Conservation (phyloP, 2,329 filamentous ascomycete species). For the Paradendryphiella salina region DNA sequence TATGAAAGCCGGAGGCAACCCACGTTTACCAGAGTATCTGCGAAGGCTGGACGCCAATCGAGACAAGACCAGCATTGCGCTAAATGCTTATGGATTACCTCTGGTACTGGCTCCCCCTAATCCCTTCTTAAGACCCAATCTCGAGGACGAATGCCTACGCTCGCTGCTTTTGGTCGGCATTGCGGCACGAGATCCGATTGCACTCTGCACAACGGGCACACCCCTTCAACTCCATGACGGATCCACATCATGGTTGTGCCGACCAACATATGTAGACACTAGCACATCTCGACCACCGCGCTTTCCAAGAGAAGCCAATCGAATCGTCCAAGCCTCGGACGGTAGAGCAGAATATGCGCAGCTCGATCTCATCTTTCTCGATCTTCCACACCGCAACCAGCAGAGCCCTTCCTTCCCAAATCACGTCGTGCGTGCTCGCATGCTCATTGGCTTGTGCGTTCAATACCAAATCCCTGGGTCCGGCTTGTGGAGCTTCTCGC, state of each 20-base stretch:
- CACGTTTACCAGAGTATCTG: conserved; percentile 46
- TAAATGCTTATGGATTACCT: conserved; percentile 48
- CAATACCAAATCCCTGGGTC: conserved; percentile 28
- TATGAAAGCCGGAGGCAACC: conserved; percentile 50
- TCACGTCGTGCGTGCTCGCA: conserved; percentile 37
- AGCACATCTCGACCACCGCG: conserved; percentile 11
- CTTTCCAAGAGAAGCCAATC: conserved; percentile 16
- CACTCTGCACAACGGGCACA: conserved; percentile 46
- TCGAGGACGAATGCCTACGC: conserved; percentile 49
- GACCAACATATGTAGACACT: conserved; percentile 33
- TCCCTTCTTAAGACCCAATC: conserved; percentile 35
- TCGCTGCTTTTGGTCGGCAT: conserved; percentile 48
- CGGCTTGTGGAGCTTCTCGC: conserved; percentile 35
- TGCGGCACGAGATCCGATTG: conserved; percentile 48
- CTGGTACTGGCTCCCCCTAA: conserved; percentile 41
- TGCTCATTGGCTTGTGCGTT: conserved; percentile 44
- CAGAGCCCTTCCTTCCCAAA: conserved; percentile 34
- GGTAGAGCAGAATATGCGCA: conserved; percentile 47
- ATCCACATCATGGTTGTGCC: conserved; percentile 40
- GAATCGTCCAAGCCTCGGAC: conserved; percentile 37
- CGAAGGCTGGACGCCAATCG: conserved; percentile 49
- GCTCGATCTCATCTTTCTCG: conserved; percentile 48
- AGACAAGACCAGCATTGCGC: conserved; percentile 50
- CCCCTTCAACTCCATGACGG: conserved; percentile 41
- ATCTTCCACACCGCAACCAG: conserved; percentile 34